Evolutionary conservation across 805 yeast species (phyloP).

Genomic region (Cyberlindnera samutprakarnensis): DNA sequence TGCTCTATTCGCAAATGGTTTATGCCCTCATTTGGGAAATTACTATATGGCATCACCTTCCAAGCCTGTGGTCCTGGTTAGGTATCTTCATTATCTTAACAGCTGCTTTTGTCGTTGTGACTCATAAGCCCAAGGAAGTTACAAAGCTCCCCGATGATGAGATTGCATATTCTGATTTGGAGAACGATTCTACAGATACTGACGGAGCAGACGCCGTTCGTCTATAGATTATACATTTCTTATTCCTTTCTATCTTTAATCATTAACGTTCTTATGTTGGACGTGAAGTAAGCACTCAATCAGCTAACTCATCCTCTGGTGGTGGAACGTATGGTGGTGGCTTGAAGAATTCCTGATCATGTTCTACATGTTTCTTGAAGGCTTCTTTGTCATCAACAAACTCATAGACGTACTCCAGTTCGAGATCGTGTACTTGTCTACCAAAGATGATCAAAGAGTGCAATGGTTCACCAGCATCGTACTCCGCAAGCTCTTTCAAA

Average conservation of each 20-base stretch:
- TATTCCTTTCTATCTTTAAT: neutral
- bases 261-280: neutral
- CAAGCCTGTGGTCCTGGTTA: constrained; percentile 56
- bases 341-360: constrained; percentile 64
- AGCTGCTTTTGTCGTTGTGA: constrained; percentile 55
- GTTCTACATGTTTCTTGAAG: constrained; percentile 36
- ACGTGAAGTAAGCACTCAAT: too few species aligned
- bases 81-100: constrained; percentile 67
- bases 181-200: neutral
- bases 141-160: too few species aligned
- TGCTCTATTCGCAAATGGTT: constrained; percentile 69
- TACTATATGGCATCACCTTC: constrained; percentile 63
- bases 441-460: constrained; percentile 91
- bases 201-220: too few species aligned
- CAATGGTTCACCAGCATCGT: constrained; percentile 90
- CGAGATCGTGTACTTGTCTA: constrained; percentile 89
- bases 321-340: constrained; percentile 63
- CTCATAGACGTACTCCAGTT: constrained; percentile 73
- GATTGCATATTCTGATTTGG: too few species aligned
- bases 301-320: constrained; percentile 28
- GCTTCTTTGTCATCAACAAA: constrained; percentile 56
- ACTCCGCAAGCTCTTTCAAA: constrained; percentile 63
- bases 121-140: constrained; percentile 35
- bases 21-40: constrained; percentile 76
- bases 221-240: too few species aligned